phyloP scores from a whole-genome alignment of 169 alveolate species.

The Theileria orientalis region DNA sequence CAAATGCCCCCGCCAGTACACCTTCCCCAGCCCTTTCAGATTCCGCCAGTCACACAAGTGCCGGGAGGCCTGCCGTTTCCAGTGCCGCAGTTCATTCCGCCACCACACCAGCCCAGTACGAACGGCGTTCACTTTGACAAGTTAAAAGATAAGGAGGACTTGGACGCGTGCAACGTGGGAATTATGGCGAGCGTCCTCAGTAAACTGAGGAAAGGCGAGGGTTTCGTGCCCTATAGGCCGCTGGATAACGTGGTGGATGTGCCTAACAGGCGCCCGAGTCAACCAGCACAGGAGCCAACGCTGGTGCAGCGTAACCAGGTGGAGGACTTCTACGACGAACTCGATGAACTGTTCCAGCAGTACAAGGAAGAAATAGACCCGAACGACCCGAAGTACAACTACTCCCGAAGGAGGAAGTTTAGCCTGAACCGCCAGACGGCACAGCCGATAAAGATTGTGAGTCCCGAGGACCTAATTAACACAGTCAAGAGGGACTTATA shows the following conservation, averaged over 20 bases:
- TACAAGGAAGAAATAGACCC: slow-evolving; percentile 3
- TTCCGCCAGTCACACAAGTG: neutral
- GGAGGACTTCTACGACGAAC: slow-evolving; percentile 56
- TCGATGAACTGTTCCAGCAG: slow-evolving; percentile 48
- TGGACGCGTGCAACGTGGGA: slow-evolving; percentile 59
- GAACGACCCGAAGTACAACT: slow-evolving; percentile 34
- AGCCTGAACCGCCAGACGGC: slow-evolving; percentile 18
- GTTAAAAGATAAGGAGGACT: slow-evolving; percentile 9
- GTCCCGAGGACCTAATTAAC: slow-evolving; percentile 10
- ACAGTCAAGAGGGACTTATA: slow-evolving; percentile 11
- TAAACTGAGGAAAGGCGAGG: neutral
- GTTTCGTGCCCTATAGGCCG: slow-evolving; percentile 29
- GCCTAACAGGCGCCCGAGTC: neutral
- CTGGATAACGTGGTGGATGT: neutral
- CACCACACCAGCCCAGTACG: neutral
- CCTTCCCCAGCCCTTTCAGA: neutral
- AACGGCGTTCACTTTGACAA: too few relatives aligned
- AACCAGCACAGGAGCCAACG: neutral
- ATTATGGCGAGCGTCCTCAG: slow-evolving; percentile 23
- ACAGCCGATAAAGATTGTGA: slow-evolving; percentile 18
- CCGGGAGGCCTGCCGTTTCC: neutral
- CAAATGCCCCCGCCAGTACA: neutral
- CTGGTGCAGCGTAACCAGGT: slow-evolving; percentile 2
- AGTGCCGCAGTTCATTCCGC: neutral
- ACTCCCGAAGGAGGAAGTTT: slow-evolving; percentile 35